A percentile compares a stretch with the other conserved stretches of the same genome.
These are phyloP conservation scores for Fraxinus greggii DNA, from an alignment of 305 asterid genomes.

Conservation along the genomic window DNA sequence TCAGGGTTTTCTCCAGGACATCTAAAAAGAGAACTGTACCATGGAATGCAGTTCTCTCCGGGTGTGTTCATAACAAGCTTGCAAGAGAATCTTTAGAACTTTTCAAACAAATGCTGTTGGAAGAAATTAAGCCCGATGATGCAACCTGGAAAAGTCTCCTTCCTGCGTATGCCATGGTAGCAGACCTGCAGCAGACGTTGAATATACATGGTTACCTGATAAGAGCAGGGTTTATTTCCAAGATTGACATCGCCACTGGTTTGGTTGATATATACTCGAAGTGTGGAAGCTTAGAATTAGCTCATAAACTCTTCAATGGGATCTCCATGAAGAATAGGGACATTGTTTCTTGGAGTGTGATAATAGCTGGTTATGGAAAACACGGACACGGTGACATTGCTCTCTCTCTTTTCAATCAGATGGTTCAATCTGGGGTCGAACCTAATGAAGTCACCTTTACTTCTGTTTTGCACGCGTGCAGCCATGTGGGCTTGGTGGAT, in stretches of 20 bases:
- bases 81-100: conserved; percentile 56
- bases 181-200: conserved; percentile 64
- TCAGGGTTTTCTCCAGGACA: conserved; percentile 53
- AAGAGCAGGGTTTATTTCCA: conserved; percentile 64
- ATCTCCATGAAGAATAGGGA: conserved; percentile 51
- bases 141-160: conserved; percentile 85
- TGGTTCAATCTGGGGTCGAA: conserved; percentile 62
- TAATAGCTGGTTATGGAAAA: conserved; percentile 75
- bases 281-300: conserved; percentile 61
- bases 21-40: conserved; percentile 72
- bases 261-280: conserved; percentile 77
- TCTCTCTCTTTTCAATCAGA: conserved; percentile 65
- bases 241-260: conserved; percentile 63
- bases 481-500: conserved; percentile 84
- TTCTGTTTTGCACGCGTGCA: conserved; percentile 79
- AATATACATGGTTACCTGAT: conserved; percentile 65
- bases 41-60: conserved; percentile 81
- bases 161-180: conserved; percentile 74
- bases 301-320: conserved; percentile 52
- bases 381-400: conserved; percentile 68
- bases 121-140: conserved; percentile 55
- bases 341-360: conserved; percentile 79
- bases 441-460: conserved; percentile 89
- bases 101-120: conserved; percentile 65
- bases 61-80: conserved; percentile 60